Conservation (phyloP, 2,329 filamentous ascomycete genomes). For the Aspergillus tubingensis region DNA sequence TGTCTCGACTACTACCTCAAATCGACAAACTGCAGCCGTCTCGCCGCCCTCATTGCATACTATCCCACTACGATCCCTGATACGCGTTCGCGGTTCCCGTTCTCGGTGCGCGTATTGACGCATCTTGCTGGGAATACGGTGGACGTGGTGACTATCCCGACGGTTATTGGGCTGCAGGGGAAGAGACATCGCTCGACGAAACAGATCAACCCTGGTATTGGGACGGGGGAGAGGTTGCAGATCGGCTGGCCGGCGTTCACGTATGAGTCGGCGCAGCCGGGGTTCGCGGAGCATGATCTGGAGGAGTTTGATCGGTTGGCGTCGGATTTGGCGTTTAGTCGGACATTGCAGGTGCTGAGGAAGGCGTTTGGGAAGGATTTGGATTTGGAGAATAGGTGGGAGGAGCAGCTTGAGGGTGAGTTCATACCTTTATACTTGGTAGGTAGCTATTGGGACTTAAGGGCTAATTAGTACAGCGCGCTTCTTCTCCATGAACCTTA, state of each 20-base stretch:
- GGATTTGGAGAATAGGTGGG: slow-evolving; percentile 39
- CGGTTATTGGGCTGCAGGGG: slow-evolving; percentile 56
- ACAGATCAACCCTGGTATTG: slow-evolving; percentile 53
- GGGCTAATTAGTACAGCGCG: neutral
- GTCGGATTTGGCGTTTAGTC: slow-evolving; percentile 68
- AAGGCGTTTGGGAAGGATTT: slow-evolving; percentile 57
- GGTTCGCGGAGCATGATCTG: slow-evolving; percentile 71
- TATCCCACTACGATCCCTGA: slow-evolving; percentile 62
- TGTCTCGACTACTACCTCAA: slow-evolving; percentile 61
- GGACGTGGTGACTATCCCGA: slow-evolving; percentile 52
- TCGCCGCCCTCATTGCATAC: slow-evolving; percentile 63
- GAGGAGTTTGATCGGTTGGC: slow-evolving; percentile 67
- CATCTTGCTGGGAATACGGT: slow-evolving; percentile 58
- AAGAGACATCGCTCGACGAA: slow-evolving; percentile 53
- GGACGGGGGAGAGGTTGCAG: slow-evolving; percentile 48
- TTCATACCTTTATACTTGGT: neutral
- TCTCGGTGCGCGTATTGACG: slow-evolving; percentile 52
- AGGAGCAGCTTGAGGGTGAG: slow-evolving; percentile 40
- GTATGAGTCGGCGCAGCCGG: slow-evolving; percentile 59
- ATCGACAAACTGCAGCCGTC: slow-evolving; percentile 53
- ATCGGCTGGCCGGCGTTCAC: slow-evolving; percentile 47
- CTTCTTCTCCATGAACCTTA: slow-evolving; percentile 35
- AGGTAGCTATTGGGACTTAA: neutral
- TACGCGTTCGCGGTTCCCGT: slow-evolving; percentile 40
- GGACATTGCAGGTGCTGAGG: slow-evolving; percentile 61